These are phyloP conservation scores for Salix suchowensis DNA, from an alignment of 345 rosid species.

Conservation along the genomic window DNA sequence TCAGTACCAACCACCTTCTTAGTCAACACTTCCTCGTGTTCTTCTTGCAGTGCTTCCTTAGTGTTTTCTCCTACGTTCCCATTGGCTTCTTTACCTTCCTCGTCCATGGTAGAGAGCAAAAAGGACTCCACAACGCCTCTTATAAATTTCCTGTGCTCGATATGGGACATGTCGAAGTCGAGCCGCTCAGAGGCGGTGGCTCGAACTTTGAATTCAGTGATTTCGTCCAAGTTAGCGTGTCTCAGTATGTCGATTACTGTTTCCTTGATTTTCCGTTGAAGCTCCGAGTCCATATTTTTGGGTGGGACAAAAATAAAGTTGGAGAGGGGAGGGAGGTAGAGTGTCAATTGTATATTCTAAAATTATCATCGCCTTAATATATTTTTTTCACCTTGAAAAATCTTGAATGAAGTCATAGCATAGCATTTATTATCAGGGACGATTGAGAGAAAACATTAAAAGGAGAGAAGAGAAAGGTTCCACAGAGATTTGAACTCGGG, in stretches of 20 bases:
- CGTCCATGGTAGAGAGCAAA: constrained; percentile 38
- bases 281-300: constrained; percentile 36
- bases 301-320: not conserved
- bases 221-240: constrained; percentile 48
- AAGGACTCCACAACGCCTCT: constrained; percentile 58
- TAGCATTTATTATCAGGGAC: too few relatives aligned
- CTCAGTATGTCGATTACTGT: constrained; percentile 50
- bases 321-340: not conserved
- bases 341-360: too few relatives aligned
- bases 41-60: constrained; percentile 7
- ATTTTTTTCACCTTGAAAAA: too few relatives aligned
- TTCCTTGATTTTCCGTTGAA: constrained; percentile 42
- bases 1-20: constrained; percentile 16
- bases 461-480: not conserved
- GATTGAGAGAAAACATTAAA: too few relatives aligned
- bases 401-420: too few relatives aligned
- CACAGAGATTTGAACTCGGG: constrained; percentile 37
- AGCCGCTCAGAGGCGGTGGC: constrained; percentile 44
- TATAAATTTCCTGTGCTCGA: constrained; percentile 38
- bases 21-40: not conserved
- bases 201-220: constrained; percentile 80
- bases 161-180: constrained; percentile 50
- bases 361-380: too few relatives aligned
- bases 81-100: constrained; percentile 8
- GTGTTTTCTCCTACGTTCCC: constrained; percentile 5